Percentiles rank a stretch among this genome's conserved stretches.
Evolutionary conservation across 2,329 filamentous ascomycete genomes (phyloP).

Genomic region (Aspergillus novoparasiticus): DNA sequence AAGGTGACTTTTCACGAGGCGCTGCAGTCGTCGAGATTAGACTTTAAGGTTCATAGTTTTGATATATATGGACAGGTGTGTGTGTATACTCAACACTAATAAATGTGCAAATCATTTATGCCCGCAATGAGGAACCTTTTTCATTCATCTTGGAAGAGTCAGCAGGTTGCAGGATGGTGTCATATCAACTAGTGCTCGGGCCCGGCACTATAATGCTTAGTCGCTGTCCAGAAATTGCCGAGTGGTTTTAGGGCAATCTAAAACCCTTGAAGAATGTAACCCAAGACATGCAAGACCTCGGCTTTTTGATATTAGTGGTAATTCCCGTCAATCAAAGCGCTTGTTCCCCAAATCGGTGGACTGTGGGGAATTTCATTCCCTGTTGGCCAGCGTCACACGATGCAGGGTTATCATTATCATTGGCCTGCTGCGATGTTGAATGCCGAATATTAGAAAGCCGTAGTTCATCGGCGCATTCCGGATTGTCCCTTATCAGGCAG

Average conservation of each 20-base stretch:
- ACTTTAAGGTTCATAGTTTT: neutral
- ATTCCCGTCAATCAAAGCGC: neutral
- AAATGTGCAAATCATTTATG: neutral
- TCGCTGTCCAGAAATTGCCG: neutral
- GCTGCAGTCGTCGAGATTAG: neutral
- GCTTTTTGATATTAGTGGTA: neutral
- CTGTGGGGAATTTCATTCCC: neutral
- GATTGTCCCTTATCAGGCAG: neutral
- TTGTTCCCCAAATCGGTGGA: neutral
- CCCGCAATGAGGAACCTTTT: neutral
- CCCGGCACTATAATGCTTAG: slow-evolving; percentile 2
- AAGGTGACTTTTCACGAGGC: neutral
- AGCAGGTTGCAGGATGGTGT: neutral
- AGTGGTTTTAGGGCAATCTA: neutral
- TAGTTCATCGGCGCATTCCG: neutral
- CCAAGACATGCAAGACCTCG: neutral
- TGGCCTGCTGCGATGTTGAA: neutral
- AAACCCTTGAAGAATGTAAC: slow-evolving; percentile 3
- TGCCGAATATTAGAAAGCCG: neutral
- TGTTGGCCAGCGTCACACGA: neutral
- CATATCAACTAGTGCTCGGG: neutral
- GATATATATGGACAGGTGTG: neutral
- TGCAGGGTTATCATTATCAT: neutral
- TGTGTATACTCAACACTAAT: neutral
- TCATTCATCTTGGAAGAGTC: neutral